Evolutionary conservation across 352 stramenopile genomes (phyloP).

Genomic region (Phytophthora constricta): DNA sequence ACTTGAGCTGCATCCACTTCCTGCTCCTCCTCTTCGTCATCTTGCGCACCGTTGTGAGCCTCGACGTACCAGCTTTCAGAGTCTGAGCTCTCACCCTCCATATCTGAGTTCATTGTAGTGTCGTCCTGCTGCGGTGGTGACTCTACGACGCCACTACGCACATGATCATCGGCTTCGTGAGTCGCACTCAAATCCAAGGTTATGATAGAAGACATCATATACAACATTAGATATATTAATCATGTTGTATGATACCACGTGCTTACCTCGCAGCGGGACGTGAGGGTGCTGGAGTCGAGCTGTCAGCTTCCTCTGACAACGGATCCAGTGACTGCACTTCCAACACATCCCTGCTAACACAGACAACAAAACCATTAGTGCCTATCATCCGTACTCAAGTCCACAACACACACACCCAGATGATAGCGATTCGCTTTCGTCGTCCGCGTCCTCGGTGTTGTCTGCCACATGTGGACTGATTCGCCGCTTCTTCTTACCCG

Average conservation of each 20-base stretch:
- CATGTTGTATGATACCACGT: neutral
- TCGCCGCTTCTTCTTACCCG: neutral
- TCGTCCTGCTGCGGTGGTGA: too few species aligned
- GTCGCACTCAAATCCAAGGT: neutral
- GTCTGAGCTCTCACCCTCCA: neutral
- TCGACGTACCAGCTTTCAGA: neutral
- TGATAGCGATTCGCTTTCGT: too few species aligned
- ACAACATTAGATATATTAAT: neutral
- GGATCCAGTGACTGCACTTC: neutral
- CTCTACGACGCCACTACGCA: neutral
- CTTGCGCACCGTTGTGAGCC: neutral
- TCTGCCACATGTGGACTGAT: neutral
- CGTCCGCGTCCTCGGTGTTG: neutral
- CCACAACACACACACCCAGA: too few species aligned
- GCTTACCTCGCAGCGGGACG: neutral
- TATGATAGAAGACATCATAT: neutral
- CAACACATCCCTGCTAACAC: neutral
- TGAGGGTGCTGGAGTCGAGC: neutral
- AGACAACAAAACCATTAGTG: neutral
- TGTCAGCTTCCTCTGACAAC: neutral
- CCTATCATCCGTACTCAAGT: too few species aligned
- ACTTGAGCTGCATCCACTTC: neutral
- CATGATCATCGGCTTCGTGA: neutral
- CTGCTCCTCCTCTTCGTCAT: neutral
- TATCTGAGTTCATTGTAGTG: constrained; percentile 2